These are phyloP conservation scores for Colletotrichum lupini DNA, from an alignment of 2,329 filamentous ascomycete genomes.

Conservation along the genomic window DNA sequence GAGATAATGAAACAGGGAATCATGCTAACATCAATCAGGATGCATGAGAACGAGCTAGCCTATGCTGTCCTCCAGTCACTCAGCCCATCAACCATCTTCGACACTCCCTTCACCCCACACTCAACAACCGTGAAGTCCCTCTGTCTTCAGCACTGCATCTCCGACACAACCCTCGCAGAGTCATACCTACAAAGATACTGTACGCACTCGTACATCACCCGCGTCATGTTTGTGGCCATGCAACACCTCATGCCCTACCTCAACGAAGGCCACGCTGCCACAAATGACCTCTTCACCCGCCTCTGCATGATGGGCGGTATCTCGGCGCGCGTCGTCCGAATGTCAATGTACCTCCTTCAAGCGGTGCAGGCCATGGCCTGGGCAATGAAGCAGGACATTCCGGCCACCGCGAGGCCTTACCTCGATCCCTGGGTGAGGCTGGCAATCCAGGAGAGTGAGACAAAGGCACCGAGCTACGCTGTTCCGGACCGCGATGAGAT, in stretches of 20 bases:
- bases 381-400: conserved; percentile 30
- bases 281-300: conserved; percentile 19
- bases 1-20: too few species aligned
- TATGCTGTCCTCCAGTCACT: conserved; percentile 23
- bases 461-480: conserved; percentile 25
- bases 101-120: conserved; percentile 17
- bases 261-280: conserved; percentile 23
- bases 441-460: conserved; percentile 24
- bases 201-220: conserved; percentile 22
- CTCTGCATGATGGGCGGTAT: conserved; percentile 31
- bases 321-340: conserved; percentile 30
- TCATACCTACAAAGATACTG: conserved; percentile 15
- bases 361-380: conserved; percentile 32
- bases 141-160: conserved; percentile 25
- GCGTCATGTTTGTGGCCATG: conserved; percentile 26
- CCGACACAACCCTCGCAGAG: conserved; percentile 28
- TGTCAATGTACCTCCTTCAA: conserved; percentile 30
- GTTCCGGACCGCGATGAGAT: conserved; percentile 25
- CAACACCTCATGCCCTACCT: conserved; percentile 31
- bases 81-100: conserved; percentile 13
- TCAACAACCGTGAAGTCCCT: conserved; percentile 24
- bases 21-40: not conserved
- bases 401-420: conserved; percentile 13
- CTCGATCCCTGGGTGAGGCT: conserved; percentile 31
- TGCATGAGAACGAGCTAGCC: conserved; percentile 32